phyloP scores from a whole-genome alignment of 257 asterid species.

The Przewalskia tangutica region DNA sequence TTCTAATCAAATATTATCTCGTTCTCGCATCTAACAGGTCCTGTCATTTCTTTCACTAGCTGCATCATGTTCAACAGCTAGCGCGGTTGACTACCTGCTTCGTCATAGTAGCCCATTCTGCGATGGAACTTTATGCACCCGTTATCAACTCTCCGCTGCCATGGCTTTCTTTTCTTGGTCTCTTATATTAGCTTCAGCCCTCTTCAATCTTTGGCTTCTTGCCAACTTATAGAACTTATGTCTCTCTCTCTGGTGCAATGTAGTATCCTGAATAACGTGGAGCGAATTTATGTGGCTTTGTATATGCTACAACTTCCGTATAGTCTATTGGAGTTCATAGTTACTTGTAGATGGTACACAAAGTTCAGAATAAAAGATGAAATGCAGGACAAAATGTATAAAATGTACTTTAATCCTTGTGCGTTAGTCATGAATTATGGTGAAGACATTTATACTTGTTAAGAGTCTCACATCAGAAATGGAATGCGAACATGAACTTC shows the following conservation, averaged over 20 bases:
- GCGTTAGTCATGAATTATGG: neutral
- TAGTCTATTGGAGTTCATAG: slow-evolving; percentile 7
- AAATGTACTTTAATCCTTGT: neutral
- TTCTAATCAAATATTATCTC: neutral
- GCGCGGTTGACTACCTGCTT: slow-evolving; percentile 56
- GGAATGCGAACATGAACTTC: too few relatives aligned
- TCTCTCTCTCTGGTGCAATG: neutral
- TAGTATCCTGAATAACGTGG: neutral
- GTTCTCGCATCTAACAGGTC: slow-evolving; percentile 23
- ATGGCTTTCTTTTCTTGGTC: slow-evolving; percentile 92
- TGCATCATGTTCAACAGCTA: slow-evolving; percentile 77
- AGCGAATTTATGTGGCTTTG: slow-evolving; percentile 14
- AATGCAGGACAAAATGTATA: neutral
- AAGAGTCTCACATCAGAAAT: too few relatives aligned
- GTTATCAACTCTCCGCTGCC: slow-evolving; percentile 74
- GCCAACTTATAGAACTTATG: slow-evolving; percentile 7
- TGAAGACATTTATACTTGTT: neutral
- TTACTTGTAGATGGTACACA: neutral
- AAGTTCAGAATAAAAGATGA: neutral
- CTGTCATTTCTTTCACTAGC: slow-evolving; percentile 68
- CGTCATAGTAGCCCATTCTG: slow-evolving; percentile 44
- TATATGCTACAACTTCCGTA: neutral
- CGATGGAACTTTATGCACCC: slow-evolving; percentile 41
- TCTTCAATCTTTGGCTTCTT: slow-evolving; percentile 84
- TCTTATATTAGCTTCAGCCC: slow-evolving; percentile 59